A percentile compares a stretch with the other conserved stretches of the same genome.
Evolutionary conservation across 352 stramenopile genomes (phyloP).

Genomic region (Thalassiosira oceanica): DNA sequence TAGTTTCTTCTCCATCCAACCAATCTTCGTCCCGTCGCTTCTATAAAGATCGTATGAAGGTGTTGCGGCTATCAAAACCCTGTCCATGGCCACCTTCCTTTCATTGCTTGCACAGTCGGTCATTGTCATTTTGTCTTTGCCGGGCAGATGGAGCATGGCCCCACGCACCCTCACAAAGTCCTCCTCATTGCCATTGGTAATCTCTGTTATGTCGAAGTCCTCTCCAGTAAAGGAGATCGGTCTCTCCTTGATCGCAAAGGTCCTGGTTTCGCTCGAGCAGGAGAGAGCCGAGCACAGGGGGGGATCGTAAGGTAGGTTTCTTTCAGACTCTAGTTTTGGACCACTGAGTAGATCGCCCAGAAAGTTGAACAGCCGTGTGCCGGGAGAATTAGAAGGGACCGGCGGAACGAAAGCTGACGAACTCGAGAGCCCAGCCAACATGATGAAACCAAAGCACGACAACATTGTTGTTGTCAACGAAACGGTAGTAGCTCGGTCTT

Average conservation of each 20-base stretch:
- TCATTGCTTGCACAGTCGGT: slow-evolving; percentile 8
- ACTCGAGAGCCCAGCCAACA: too few species aligned
- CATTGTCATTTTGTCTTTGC: slow-evolving; percentile 73
- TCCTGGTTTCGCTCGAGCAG: slow-evolving; percentile 12
- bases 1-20: slow-evolving; percentile 70
- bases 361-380: slow-evolving; percentile 40
- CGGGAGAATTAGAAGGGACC: too few species aligned
- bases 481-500: too few species aligned
- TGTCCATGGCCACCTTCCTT: slow-evolving; percentile 46
- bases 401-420: too few species aligned
- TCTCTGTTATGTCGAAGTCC: slow-evolving; percentile 72
- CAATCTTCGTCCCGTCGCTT: slow-evolving; percentile 58
- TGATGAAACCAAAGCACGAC: too few species aligned
- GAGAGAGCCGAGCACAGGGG: slow-evolving; percentile 36
- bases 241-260: slow-evolving; percentile 65
- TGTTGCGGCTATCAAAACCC: slow-evolving; percentile 59
- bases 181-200: slow-evolving; percentile 17
- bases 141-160: slow-evolving; percentile 72
- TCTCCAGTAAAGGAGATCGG: slow-evolving; percentile 69
- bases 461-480: too few species aligned
- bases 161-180: slow-evolving; percentile 53
- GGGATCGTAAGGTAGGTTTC: slow-evolving; percentile 46
- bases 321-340: slow-evolving; percentile 41
- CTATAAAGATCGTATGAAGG: slow-evolving; percentile 71
- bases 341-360: slow-evolving; percentile 49